These are phyloP conservation scores for Pythium angustatum DNA, from an alignment of 352 stramenopile species.

Conservation along the genomic window DNA sequence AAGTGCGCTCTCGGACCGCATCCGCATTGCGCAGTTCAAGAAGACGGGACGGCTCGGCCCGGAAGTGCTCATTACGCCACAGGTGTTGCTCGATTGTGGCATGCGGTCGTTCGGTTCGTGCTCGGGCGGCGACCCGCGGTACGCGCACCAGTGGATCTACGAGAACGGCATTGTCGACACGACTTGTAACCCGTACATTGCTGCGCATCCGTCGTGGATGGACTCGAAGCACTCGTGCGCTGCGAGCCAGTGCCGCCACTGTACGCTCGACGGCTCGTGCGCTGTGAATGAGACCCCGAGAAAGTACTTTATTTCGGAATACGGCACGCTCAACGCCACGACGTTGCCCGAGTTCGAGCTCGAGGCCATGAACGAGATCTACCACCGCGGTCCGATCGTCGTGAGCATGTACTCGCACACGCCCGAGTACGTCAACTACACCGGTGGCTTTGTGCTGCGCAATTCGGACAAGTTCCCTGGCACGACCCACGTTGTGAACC, in stretches of 20 bases:
- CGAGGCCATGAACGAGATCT: slow-evolving; percentile 95
- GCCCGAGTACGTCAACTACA: slow-evolving; percentile 84
- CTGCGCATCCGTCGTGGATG: slow-evolving; percentile 76
- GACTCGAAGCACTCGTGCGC: slow-evolving; percentile 50
- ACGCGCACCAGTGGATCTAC: slow-evolving; percentile 83
- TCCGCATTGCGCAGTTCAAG: slow-evolving; percentile 67
- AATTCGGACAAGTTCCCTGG: slow-evolving; percentile 72
- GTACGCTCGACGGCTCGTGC: slow-evolving; percentile 60
- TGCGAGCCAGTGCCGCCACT: slow-evolving; percentile 67
- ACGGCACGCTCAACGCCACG: slow-evolving; percentile 76
- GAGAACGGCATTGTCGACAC: slow-evolving; percentile 81
- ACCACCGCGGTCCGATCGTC: slow-evolving; percentile 93
- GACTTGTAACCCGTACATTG: slow-evolving; percentile 84
- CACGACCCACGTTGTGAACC: slow-evolving; percentile 92
- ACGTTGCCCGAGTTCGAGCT: slow-evolving; percentile 63
- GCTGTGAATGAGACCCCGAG: slow-evolving; percentile 54
- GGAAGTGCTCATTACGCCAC: slow-evolving; percentile 65
- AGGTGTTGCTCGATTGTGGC: slow-evolving; percentile 72
- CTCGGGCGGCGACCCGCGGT: slow-evolving; percentile 74
- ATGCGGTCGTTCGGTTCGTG: slow-evolving; percentile 84
- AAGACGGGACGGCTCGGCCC: slow-evolving; percentile 57
- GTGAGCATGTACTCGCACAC: slow-evolving; percentile 90
- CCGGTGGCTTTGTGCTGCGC: slow-evolving; percentile 89
- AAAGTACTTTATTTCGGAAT: slow-evolving; percentile 74
- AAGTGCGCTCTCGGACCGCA: slow-evolving; percentile 74